Conservation (phyloP, 495 filamentous ascomycete genomes). For the Aspergillus olivimuriae region DNA sequence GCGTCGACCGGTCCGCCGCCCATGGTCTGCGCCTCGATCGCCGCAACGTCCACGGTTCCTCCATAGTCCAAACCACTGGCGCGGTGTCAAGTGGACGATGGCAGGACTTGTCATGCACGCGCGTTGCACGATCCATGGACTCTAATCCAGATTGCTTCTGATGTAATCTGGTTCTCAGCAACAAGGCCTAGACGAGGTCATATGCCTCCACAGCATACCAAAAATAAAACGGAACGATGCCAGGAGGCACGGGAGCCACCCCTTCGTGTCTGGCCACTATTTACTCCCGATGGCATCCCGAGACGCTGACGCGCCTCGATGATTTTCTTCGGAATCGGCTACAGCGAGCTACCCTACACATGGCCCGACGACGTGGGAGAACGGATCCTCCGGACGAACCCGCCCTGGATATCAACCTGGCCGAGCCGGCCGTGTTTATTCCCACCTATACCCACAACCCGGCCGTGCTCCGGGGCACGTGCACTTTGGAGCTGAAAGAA, state of each 20-base stretch:
- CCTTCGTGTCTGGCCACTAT: not conserved
- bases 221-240: not conserved
- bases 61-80: not conserved
- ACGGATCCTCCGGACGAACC: not conserved
- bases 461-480: slow-evolving; percentile 8
- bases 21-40: not conserved
- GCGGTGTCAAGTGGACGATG: not conserved
- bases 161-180: not conserved
- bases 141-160: not conserved
- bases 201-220: not conserved
- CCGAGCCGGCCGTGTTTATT: slow-evolving; percentile 9
- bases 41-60: not conserved
- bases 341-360: not conserved
- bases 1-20: no score
- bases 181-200: not conserved
- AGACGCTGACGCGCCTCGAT: not conserved
- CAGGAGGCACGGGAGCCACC: not conserved
- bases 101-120: not conserved
- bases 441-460: slow-evolving; percentile 10
- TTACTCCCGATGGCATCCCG: not conserved
- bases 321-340: not conserved
- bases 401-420: slow-evolving; percentile 3
- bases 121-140: not conserved
- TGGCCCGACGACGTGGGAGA: not conserved
- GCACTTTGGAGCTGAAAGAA: slow-evolving; percentile 5